These are phyloP conservation scores for Solanum lycopersicoides DNA, from an alignment of 257 asterid species.

Conservation along the genomic window DNA sequence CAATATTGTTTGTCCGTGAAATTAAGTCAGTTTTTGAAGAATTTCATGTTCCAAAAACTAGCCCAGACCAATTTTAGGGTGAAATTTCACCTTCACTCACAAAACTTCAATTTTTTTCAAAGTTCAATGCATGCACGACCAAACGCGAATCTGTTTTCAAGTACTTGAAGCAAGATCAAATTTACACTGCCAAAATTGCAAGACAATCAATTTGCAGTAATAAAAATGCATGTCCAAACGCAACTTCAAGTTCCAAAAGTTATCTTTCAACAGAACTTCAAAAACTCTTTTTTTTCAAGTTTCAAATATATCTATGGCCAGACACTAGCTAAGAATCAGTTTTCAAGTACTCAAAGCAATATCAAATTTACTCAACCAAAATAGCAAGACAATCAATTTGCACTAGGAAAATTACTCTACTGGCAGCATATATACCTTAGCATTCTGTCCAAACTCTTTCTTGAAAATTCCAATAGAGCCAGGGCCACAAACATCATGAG, in stretches of 20 bases:
- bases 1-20: not conserved
- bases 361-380: not conserved
- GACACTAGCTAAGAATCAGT: not conserved
- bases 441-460: slow-evolving; percentile 86
- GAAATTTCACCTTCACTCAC: not conserved
- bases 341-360: not conserved
- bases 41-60: not conserved
- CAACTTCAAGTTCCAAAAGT: not conserved
- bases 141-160: not conserved
- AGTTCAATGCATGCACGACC: not conserved
- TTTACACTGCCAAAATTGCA: not conserved
- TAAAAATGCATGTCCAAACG: not conserved
- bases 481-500: slow-evolving; percentile 97
- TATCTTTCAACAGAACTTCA: not conserved
- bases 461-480: slow-evolving; percentile 77
- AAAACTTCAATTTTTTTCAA: not conserved
- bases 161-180: not conserved
- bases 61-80: not conserved
- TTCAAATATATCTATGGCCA: not conserved
- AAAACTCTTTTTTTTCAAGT: not conserved
- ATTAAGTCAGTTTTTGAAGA: not conserved
- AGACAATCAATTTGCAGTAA: not conserved
- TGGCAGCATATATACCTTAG: slow-evolving; percentile 47
- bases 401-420: not conserved
- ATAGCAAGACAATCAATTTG: not conserved